Base-by-base conservation (phyloP, 2,329 filamentous ascomycete species). In the Cladosporium sp. region DNA sequence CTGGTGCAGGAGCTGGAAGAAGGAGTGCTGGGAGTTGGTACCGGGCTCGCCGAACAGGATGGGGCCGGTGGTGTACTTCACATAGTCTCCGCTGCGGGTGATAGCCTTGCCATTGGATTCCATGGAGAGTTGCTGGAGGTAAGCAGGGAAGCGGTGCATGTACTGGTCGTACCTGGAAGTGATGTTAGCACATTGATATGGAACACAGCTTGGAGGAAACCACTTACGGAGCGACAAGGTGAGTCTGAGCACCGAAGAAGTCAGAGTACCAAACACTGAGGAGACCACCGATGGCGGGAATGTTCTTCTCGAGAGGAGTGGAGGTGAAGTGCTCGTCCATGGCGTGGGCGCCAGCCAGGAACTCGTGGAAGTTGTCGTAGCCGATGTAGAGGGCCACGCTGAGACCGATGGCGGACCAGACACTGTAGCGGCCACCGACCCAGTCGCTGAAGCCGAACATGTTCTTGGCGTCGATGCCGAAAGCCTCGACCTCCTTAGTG, bases 361-460 rank as follows among this genome's bases (percentile, higher is more conserved):
- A 96, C 74, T 95, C 82, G 74, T 93, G 83, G 80, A 97, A 98
- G 82, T 96, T 96, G 70, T 97, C 91, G 72, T 80, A 98, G 69
- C 93, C 93, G 70, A 98, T 87, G 78, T 96, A 95, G 61, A 98
- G 80, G 63, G 86, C 86, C 54, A 98, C 91, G 59, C 89, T 95
- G 58, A 98, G 78, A 63, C 93, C 93, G 68, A 98, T 98, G 71
- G 93, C 93, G 63, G 90, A 95, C 93, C 93, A 98, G 61, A 98
- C 93, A 56, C 90, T 95, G 82, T 98, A 98, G 56, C 93, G 87
- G 54, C 93, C 93, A 70, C 93, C 93, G 49, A 97, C 92, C 93
- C 93, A 98, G 74, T 88, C 95, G 74, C 92, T 91, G 70, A 98
- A 98, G 65, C 90, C 91, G 68, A 98, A 98, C 93, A 98, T 98